These are phyloP conservation scores for Chaetomium globosum DNA, from an alignment of 2,329 filamentous ascomycete species.

Conservation along the genomic window DNA sequence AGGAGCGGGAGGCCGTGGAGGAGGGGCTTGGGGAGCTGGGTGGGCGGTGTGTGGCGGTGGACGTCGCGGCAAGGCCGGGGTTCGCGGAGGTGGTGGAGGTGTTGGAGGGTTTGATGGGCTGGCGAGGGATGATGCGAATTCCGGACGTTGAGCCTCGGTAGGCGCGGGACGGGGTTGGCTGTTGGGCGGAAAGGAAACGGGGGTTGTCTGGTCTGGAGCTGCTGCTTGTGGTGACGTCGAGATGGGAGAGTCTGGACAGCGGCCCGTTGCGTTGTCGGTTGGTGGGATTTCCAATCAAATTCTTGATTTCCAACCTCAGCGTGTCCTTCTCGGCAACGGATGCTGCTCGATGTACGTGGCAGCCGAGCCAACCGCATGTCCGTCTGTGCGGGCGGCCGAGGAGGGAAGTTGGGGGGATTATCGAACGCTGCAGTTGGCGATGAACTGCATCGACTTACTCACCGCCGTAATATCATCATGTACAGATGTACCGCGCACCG, in stretches of 20 bases:
- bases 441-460: conserved; percentile 1
- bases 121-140: conserved; percentile 35
- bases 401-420: background rate
- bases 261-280: background rate
- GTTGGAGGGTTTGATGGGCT: conserved; percentile 35
- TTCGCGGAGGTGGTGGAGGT: conserved; percentile 41
- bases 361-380: conserved; percentile 11
- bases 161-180: conserved; percentile 5
- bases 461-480: conserved; percentile 16
- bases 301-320: background rate
- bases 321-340: background rate
- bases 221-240: background rate
- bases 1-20: conserved; percentile 29
- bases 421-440: conserved; percentile 1
- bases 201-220: background rate
- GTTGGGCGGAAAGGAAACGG: background rate
- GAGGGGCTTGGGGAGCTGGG: conserved; percentile 39
- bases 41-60: conserved; percentile 36
- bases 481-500: conserved; percentile 3
- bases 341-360: background rate
- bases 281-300: background rate
- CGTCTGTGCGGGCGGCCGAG: conserved; percentile 6
- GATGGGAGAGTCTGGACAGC: background rate
- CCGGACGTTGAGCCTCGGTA: conserved; percentile 24
- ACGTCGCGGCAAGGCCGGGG: conserved; percentile 39